These are phyloP conservation scores for Aspergillus pseudotamarii DNA, from an alignment of 2,329 filamentous ascomycete species.

Conservation along the genomic window DNA sequence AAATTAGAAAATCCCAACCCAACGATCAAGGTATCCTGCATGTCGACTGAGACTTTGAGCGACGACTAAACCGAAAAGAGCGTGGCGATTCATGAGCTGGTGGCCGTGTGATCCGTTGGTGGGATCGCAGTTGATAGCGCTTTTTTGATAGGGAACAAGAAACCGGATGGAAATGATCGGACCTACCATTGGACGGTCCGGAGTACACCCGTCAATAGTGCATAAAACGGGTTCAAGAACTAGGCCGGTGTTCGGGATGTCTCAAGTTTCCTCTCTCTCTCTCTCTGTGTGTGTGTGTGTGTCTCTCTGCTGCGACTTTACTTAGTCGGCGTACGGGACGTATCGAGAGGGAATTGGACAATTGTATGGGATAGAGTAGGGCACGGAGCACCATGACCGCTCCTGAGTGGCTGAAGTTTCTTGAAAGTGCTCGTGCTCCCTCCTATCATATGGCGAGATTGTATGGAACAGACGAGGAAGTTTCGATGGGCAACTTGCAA, in stretches of 20 bases:
- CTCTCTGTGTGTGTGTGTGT: too few relatives aligned
- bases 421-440: neutral
- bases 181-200: neutral
- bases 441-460: neutral
- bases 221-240: neutral
- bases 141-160: neutral
- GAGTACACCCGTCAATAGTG: neutral
- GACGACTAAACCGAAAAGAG: neutral
- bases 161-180: neutral
- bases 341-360: neutral
- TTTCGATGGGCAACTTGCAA: neutral
- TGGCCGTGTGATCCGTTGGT: neutral
- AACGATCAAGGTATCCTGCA: neutral
- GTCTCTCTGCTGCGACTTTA: neutral
- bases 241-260: neutral
- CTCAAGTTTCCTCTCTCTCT: neutral
- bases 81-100: neutral
- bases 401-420: constrained; percentile 2
- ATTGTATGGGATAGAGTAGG: neutral
- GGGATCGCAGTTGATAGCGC: neutral
- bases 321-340: neutral
- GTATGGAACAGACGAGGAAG: constrained; percentile 1
- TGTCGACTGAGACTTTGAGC: neutral
- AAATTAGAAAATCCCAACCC: neutral
- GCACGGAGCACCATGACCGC: neutral